Evolutionary conservation across 805 yeast genomes (phyloP).

Genomic region (Kluyveromyces lactis): DNA sequence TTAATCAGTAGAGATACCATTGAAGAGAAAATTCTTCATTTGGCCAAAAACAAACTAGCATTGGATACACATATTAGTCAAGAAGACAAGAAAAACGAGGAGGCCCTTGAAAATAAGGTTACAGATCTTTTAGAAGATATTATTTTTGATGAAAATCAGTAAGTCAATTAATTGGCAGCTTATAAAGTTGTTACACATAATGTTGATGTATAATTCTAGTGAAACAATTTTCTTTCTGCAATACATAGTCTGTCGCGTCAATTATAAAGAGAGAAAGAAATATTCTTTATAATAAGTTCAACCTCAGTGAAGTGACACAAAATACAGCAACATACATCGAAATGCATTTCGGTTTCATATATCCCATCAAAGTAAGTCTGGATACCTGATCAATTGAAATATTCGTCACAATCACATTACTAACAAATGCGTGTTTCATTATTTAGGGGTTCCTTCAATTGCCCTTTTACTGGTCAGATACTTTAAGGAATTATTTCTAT

Average conservation of each 20-base stretch:
- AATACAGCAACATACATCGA: neutral
- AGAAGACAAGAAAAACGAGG: conserved; percentile 32
- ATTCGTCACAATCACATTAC: neutral
- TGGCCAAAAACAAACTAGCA: conserved; percentile 87
- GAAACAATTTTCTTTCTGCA: too few species aligned
- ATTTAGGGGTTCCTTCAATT: neutral
- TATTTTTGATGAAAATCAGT: conserved; percentile 19
- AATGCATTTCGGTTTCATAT: neutral
- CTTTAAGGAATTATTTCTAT: conserved; percentile 4
- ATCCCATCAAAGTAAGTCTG: conserved; percentile 1
- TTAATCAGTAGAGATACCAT: conserved; percentile 67
- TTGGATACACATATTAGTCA: conserved; percentile 53
- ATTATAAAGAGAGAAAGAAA: too few species aligned
- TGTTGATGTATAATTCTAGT: too few species aligned
- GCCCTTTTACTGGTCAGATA: conserved; percentile 3
- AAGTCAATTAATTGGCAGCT: too few species aligned
- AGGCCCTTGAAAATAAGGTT: conserved; percentile 42
- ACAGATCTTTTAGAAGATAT: conserved; percentile 38
- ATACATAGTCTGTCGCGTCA: too few species aligned
- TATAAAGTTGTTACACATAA: too few species aligned
- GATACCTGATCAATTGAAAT: neutral
- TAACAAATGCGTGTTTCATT: neutral
- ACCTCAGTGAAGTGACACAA: conserved; percentile 1
- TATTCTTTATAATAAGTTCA: too few species aligned
- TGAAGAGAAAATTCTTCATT: conserved; percentile 78